These are phyloP conservation scores for Nothophoma quercina DNA, from an alignment of 2,329 filamentous ascomycete species.

Conservation along the genomic window DNA sequence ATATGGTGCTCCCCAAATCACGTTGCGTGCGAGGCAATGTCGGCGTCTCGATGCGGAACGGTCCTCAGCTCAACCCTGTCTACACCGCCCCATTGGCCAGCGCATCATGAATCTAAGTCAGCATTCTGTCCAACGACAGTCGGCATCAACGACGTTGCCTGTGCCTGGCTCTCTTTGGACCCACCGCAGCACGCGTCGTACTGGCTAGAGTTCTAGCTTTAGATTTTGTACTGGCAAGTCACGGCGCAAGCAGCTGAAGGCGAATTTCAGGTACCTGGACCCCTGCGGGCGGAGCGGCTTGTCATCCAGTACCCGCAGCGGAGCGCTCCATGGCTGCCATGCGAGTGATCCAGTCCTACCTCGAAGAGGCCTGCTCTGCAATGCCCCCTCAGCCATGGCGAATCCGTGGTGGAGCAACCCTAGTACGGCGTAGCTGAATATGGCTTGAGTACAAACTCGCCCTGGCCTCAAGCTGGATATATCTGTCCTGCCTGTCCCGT, in stretches of 20 bases:
- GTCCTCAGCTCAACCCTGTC: constrained; percentile 25
- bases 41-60: constrained; percentile 29
- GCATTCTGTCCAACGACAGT: constrained; percentile 36
- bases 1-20: constrained; percentile 36
- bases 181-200: constrained; percentile 30
- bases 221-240: constrained; percentile 35
- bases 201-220: constrained; percentile 26
- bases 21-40: constrained; percentile 25
- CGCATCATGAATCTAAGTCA: constrained; percentile 21
- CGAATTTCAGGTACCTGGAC: constrained; percentile 32
- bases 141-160: constrained; percentile 31
- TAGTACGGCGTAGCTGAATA: constrained; percentile 34
- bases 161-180: constrained; percentile 28
- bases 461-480: constrained; percentile 29
- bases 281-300: constrained; percentile 35
- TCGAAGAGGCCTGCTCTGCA: constrained; percentile 27
- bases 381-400: constrained; percentile 34
- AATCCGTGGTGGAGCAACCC: constrained; percentile 9
- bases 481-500: constrained; percentile 39
- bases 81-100: constrained; percentile 34
- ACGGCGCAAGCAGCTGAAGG: constrained; percentile 30
- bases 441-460: constrained; percentile 25
- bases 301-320: constrained; percentile 39
- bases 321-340: constrained; percentile 30
- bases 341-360: constrained; percentile 36